Evolutionary conservation across 805 yeast species (phyloP), one percentile per base, ranked within the genome.

Genomic region (Candida fluviatilis): DNA sequence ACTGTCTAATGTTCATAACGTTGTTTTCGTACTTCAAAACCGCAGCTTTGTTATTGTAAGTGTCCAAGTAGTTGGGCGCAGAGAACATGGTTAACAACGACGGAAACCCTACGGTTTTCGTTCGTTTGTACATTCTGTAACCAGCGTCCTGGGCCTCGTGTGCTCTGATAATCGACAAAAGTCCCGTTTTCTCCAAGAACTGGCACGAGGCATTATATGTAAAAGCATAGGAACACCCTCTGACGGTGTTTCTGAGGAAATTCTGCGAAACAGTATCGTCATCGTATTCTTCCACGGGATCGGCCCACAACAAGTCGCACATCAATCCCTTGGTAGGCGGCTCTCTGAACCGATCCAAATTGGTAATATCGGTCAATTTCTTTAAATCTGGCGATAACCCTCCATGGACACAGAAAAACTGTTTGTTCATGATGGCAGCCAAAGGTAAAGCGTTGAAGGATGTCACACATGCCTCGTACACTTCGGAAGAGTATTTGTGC

Each of bases 131-230:
- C 87, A 93, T 93, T 57, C 96, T 71, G 62, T 90, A 91, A 26
- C 99, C 99, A 7, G 93, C 90, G 60, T 91, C 97, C 62, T 91
- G 99, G 1, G 97, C 97, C 64, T 91, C 97, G 60, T 91, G 99
- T 1, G 97, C 98, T 41, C 99, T 73, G 33, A 91, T 87, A 25
- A 91, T 77, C n/a, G 89, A 83, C 23, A 91, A 66, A 26, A 91
- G 65, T 16, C 86, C 84, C 29, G 88, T 91, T 37, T 79, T 70
- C 48, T 84, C 83, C 50, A 91, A 67, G 51, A 91, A 91, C 32
- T 76, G 76, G 51, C 93, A 83, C 2, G 83, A 76, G 0, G 97
- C 96, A 51, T 73, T 75, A 59, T 84, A 93, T 0, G 96, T 80
- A 58, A 77, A 91, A 38, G 91, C 87, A 59, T 80, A 93, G 0